Conservation (phyloP, 2,329 filamentous ascomycete genomes). For the Cladosporium velox region DNA sequence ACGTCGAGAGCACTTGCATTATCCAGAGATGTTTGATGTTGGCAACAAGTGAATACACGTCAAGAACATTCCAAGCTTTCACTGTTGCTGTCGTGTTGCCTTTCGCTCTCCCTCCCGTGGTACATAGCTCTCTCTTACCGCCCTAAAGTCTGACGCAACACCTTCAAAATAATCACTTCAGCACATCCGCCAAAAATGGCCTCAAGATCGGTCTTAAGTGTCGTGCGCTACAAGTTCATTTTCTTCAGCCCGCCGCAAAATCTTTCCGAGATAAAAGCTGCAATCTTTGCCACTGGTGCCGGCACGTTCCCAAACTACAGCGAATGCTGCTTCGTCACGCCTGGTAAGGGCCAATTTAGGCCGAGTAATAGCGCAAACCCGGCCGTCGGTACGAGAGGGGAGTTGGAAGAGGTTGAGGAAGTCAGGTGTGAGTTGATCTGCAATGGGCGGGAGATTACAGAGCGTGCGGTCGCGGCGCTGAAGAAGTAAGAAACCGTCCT, state of each 20-base stretch:
- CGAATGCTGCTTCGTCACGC: conserved; percentile 44
- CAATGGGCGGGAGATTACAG: conserved; percentile 58
- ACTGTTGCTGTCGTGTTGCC: neutral
- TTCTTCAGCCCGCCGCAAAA: conserved; percentile 46
- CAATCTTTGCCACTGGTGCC: conserved; percentile 50
- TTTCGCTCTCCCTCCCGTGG: neutral
- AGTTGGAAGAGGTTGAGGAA: conserved; percentile 62
- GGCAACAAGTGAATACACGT: neutral
- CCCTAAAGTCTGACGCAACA: neutral
- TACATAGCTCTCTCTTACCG: neutral
- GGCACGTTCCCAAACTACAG: conserved; percentile 49
- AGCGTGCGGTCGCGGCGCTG: conserved; percentile 62
- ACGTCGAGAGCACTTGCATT: neutral
- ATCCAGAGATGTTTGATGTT: neutral
- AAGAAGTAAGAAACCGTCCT: conserved; percentile 56
- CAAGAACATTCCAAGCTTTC: neutral
- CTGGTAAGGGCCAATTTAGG: conserved; percentile 66
- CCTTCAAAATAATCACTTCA: neutral
- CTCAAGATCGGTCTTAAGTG: neutral
- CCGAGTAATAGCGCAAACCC: conserved; percentile 64
- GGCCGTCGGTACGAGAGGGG: conserved; percentile 60
- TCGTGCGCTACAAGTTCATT: conserved; percentile 44
- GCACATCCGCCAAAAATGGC: neutral
- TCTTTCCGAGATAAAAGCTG: conserved; percentile 44
- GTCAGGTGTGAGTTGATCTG: conserved; percentile 65